phyloP scores from a whole-genome alignment of 306 rosid genomes.

The Cercis canadensis region DNA sequence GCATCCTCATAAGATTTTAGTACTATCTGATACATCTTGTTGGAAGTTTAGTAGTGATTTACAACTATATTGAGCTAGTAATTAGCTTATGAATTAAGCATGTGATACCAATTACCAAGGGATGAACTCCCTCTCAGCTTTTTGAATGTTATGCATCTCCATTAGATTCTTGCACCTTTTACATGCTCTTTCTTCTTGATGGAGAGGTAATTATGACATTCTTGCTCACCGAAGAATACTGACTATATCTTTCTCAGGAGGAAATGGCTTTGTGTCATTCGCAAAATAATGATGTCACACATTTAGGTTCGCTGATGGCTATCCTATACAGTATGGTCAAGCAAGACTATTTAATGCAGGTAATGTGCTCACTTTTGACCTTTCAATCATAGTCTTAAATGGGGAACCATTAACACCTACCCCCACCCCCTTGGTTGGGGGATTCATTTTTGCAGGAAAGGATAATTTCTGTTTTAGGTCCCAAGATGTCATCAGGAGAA shows the following conservation, averaged over 20 bases:
- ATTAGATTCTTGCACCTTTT: slow-evolving; percentile 34
- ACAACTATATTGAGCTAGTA: neutral
- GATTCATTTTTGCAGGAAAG: slow-evolving; percentile 57
- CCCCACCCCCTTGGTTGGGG: too few species aligned
- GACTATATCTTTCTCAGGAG: slow-evolving; percentile 42
- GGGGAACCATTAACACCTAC: slow-evolving; percentile 7
- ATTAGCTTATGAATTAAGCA: neutral
- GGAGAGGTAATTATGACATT: slow-evolving; percentile 5
- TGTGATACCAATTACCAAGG: neutral
- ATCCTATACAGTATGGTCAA: slow-evolving; percentile 64
- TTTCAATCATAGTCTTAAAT: slow-evolving; percentile 17
- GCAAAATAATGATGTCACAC: slow-evolving; percentile 44
- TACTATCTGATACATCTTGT: slow-evolving; percentile 1
- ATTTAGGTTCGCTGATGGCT: slow-evolving; percentile 62
- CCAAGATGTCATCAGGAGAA: slow-evolving; percentile 61
- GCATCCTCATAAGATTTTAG: neutral
- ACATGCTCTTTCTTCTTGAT: slow-evolving; percentile 19
- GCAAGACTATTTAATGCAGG: slow-evolving; percentile 85
- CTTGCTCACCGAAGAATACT: neutral
- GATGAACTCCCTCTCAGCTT: too few species aligned
- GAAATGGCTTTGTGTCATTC: slow-evolving; percentile 40
- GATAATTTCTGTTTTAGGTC: slow-evolving; percentile 65
- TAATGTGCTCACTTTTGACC: slow-evolving; percentile 29
- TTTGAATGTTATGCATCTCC: slow-evolving; percentile 8
- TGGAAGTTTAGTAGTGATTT: slow-evolving; percentile 17